These are phyloP conservation scores for Cercospora sp. DNA, from an alignment of 2,329 filamentous ascomycete species.

Conservation along the genomic window DNA sequence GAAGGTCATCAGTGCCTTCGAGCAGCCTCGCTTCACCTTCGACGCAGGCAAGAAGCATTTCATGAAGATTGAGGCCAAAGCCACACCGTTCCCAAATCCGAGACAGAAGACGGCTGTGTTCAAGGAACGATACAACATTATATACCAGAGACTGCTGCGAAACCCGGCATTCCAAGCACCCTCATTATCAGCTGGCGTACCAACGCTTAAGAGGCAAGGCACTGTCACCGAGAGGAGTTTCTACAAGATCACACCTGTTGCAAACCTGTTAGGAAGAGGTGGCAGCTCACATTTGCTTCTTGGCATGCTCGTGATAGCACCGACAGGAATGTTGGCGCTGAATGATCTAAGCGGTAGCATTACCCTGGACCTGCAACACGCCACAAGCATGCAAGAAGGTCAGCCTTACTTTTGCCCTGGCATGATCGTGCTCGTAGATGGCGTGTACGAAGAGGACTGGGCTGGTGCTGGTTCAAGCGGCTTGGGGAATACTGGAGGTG, in stretches of 20 bases:
- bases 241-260: slow-evolving; percentile 86
- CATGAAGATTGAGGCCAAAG: slow-evolving; percentile 57
- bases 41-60: slow-evolving; percentile 86
- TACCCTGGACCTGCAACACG: slow-evolving; percentile 75
- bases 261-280: slow-evolving; percentile 72
- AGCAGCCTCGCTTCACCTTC: slow-evolving; percentile 78
- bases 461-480: slow-evolving; percentile 61
- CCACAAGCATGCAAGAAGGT: slow-evolving; percentile 72
- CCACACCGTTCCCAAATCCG: slow-evolving; percentile 64
- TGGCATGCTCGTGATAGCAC: slow-evolving; percentile 76
- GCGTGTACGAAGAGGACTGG: slow-evolving; percentile 94
- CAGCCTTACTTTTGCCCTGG: slow-evolving; percentile 91
- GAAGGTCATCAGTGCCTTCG: slow-evolving; percentile 77
- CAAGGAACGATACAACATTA: slow-evolving; percentile 85
- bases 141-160: slow-evolving; percentile 86
- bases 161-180: slow-evolving; percentile 92
- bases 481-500: slow-evolving; percentile 69
- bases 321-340: slow-evolving; percentile 77
- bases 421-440: slow-evolving; percentile 93
- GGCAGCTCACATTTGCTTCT: slow-evolving; percentile 83
- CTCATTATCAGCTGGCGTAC: slow-evolving; percentile 58
- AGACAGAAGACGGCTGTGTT: slow-evolving; percentile 83
- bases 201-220: slow-evolving; percentile 39
- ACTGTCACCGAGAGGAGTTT: slow-evolving; percentile 63
- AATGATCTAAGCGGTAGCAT: slow-evolving; percentile 89